A percentile compares a stretch with the other conserved stretches of the same genome.
Conservation (phyloP, 768 basidiomycete genomes). For the Pulveroboletus sp. region DNA sequence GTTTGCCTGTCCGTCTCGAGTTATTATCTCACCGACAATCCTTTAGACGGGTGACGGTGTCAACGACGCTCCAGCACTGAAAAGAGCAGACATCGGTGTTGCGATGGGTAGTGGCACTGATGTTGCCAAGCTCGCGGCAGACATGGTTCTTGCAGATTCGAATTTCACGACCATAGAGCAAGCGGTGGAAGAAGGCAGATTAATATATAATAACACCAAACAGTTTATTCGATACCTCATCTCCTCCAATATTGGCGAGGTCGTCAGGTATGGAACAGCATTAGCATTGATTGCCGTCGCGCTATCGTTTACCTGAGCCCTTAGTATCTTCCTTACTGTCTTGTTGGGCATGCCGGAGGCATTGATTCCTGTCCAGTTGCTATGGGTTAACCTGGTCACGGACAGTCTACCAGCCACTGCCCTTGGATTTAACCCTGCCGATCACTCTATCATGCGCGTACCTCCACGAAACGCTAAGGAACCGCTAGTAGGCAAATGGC, state of each 20-base stretch:
- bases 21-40: conserved; percentile 5
- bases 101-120: conserved; percentile 99
- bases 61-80: conserved; percentile 95
- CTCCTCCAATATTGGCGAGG: conserved; percentile 97
- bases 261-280: conserved; percentile 56
- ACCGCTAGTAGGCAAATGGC: conserved; percentile 86
- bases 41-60: conserved; percentile 91
- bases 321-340: conserved; percentile 92
- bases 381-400: conserved; percentile 98
- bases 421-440: conserved; percentile 95
- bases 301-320: conserved; percentile 1
- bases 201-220: conserved; percentile 99
- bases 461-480: conserved; percentile 89
- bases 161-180: conserved; percentile 97
- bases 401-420: conserved; percentile 96
- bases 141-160: conserved; percentile 96
- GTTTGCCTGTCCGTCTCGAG: conserved; percentile 1
- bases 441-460: conserved; percentile 94
- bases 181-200: conserved; percentile 94
- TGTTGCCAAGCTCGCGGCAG: conserved; percentile 95
- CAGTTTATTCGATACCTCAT: conserved; percentile 99
- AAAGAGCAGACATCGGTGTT: conserved; percentile 96
- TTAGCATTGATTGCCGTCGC: not conserved
- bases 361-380: conserved; percentile 92
- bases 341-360: conserved; percentile 99